A percentile compares a stretch with the other conserved stretches of the same genome.
phyloP scores from a whole-genome alignment of 2,329 filamentous ascomycete species.

The Aureobasidium namibiae region DNA sequence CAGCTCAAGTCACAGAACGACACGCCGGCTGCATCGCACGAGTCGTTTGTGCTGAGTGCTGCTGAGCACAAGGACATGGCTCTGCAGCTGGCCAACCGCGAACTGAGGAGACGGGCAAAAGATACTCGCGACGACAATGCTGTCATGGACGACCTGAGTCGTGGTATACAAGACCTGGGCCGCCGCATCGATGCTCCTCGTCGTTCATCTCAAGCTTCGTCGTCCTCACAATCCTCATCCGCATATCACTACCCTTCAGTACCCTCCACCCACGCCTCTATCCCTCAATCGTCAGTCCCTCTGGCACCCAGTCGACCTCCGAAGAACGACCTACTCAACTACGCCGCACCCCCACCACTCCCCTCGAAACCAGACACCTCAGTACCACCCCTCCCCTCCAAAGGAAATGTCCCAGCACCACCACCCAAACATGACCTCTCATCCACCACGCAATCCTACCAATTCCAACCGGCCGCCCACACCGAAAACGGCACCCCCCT shows the following conservation, averaged over 20 bases:
- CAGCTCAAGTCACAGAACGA: not conserved
- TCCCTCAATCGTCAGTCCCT: conserved; percentile 16
- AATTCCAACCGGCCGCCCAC: conserved; percentile 76
- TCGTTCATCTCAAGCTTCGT: not conserved
- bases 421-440: conserved; percentile 36
- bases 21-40: not conserved
- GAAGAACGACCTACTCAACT: not conserved
- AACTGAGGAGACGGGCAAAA: conserved; percentile 60
- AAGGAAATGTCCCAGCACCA: conserved; percentile 18
- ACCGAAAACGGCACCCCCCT: conserved; percentile 84
- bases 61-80: conserved; percentile 67
- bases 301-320: conserved; percentile 20
- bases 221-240: conserved; percentile 12
- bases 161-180: conserved; percentile 6
- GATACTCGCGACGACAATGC: conserved; percentile 31
- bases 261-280: conserved; percentile 23
- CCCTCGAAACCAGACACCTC: conserved; percentile 22
- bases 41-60: conserved; percentile 48
- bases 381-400: not conserved
- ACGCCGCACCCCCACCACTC: conserved; percentile 17
- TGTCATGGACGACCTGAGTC: conserved; percentile 13
- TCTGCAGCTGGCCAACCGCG: conserved; percentile 64
- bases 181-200: not conserved
- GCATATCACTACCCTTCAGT: conserved; percentile 37
- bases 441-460: conserved; percentile 49